These are phyloP conservation scores for Penicillium taxi DNA, from an alignment of 495 filamentous ascomycete genomes.

Conservation along the genomic window DNA sequence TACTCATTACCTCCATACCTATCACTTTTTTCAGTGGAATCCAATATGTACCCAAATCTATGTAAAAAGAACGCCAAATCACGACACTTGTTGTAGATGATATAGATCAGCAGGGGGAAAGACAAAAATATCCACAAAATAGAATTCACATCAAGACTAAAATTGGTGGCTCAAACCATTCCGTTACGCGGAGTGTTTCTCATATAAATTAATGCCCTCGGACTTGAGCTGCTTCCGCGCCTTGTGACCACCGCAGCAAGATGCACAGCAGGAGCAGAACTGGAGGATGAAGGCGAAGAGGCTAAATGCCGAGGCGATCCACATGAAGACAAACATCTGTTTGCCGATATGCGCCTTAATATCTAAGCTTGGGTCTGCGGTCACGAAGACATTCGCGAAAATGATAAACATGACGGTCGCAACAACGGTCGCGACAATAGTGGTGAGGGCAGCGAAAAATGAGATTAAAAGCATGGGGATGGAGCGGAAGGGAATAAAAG, in stretches of 20 bases:
- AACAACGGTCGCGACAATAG: slow-evolving; percentile 61
- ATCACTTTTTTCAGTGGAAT: too few relatives aligned
- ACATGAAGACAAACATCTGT: slow-evolving; percentile 85
- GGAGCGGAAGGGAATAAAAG: slow-evolving; percentile 39
- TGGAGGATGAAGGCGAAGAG: slow-evolving; percentile 65
- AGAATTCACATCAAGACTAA: too few relatives aligned
- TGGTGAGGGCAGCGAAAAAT: slow-evolving; percentile 54
- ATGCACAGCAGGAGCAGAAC: slow-evolving; percentile 58
- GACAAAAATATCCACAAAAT: too few relatives aligned
- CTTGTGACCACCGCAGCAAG: slow-evolving; percentile 38
- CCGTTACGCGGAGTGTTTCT: slow-evolving; percentile 7
- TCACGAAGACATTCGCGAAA: slow-evolving; percentile 61
- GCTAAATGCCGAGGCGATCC: slow-evolving; percentile 62
- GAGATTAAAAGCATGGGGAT: slow-evolving; percentile 51
- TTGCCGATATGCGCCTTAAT: slow-evolving; percentile 62
- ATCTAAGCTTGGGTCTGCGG: slow-evolving; percentile 58
- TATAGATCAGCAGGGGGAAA: too few relatives aligned
- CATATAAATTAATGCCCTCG: slow-evolving; percentile 15
- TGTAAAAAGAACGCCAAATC: too few relatives aligned
- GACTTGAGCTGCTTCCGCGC: slow-evolving; percentile 33
- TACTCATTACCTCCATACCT: too few relatives aligned
- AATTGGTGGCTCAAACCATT: slow-evolving; percentile 2
- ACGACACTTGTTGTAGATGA: too few relatives aligned
- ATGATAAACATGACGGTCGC: slow-evolving; percentile 75
- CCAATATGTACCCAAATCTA: too few relatives aligned